Base-by-base conservation (phyloP, 805 yeast species). In the Zygosaccharomyces bisporus region DNA sequence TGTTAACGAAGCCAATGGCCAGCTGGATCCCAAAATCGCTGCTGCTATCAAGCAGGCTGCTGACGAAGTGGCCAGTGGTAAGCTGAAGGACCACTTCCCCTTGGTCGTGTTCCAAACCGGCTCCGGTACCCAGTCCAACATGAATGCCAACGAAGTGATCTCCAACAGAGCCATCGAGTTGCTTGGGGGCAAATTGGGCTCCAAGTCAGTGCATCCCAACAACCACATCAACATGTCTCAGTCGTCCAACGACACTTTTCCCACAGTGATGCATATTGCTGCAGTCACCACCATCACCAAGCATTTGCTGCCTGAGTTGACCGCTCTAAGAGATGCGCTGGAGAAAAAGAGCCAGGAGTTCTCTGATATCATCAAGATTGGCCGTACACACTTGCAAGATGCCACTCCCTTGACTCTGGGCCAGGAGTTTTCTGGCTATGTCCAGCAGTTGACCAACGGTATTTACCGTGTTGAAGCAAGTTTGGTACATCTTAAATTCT, bases 231-330 rank as follows among this genome's bases (percentile, higher is more conserved):
- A 93, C 77, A 90, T 88, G 87, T 86, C 96, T 14, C 98, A 93
- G 73, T 87, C 96, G n/a, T 88, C 96, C 37, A 93, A 93, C 69
- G 99, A 93, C 72, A 93, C 98, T 44, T 93, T 93, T 86, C 99
- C 99, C 56, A 90, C 99, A 29, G 99, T 91, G 45, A 93, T 93
- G 99, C 99, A 93, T 74, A 91, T 93, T 70, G 97, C 99, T 45
- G 96, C 98, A 14, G 96, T 90, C 52, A 78, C 85, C 34, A 96
- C 91, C 73, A 86, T 91, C 71, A 72, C 83, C 43, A 61, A 77
- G 63, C 73, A 75, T 33, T 76, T 93, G 67, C 56, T 91, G 42
- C 99, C 99, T 13, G 86, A 88, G 62, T 75, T 93, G 63, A 74
- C 77, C 46, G 74, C 71, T 34, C 80, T 93, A 61, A 86, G 86